Evolutionary conservation across 371 early-diverging fungal genomes (phyloP).

Genomic region (Blakeslea trispora): DNA sequence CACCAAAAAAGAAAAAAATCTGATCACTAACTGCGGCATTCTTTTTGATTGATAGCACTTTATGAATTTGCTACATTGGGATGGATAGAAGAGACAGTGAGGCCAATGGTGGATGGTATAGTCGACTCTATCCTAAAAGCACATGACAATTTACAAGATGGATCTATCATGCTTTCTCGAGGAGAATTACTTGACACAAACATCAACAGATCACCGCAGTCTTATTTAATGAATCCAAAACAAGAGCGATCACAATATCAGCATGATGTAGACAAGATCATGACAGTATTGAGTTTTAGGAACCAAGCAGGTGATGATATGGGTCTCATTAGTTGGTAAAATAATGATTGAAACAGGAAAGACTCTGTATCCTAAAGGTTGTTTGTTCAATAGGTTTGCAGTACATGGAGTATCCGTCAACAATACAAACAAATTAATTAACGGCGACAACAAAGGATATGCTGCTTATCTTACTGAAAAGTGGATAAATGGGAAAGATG

Average conservation of each 20-base stretch:
- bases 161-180: conserved; percentile 25
- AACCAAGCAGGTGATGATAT: conserved; percentile 28
- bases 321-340: conserved; percentile 47
- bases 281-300: conserved; percentile 45
- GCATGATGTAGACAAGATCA: conserved; percentile 55
- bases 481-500: conserved; percentile 22
- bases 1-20: neutral
- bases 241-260: conserved; percentile 55
- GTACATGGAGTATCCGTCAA: conserved; percentile 69
- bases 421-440: conserved; percentile 52
- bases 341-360: no score
- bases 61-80: conserved; percentile 42
- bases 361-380: no score
- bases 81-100: conserved; percentile 49
- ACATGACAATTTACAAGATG: conserved; percentile 50
- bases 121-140: conserved; percentile 54
- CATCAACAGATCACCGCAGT: conserved; percentile 57
- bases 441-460: conserved; percentile 73
- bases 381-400: conserved; percentile 52
- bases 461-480: conserved; percentile 57
- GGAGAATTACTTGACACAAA: conserved; percentile 53
- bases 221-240: conserved; percentile 62
- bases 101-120: conserved; percentile 59
- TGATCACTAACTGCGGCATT: neutral
- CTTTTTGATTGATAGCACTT: conserved; percentile 34